Percentiles rank a stretch among this genome's conserved stretches.
Evolutionary conservation across 139 green algal species (phyloP).

Genomic region (Chlorella sp.): DNA sequence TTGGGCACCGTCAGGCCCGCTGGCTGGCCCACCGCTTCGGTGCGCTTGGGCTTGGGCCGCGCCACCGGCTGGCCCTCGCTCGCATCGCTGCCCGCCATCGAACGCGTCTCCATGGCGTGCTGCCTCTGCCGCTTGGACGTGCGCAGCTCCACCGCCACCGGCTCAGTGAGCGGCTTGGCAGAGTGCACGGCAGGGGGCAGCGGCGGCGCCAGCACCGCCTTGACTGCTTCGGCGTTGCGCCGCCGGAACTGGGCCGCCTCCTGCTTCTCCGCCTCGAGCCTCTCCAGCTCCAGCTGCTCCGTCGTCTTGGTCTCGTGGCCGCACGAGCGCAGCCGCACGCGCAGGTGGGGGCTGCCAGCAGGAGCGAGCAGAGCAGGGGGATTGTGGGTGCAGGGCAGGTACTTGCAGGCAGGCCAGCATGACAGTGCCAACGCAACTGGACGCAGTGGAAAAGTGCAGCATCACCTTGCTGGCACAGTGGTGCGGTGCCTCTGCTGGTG

Average conservation of each 20-base stretch:
- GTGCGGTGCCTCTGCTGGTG: neutral
- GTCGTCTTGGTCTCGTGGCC: constrained; percentile 43
- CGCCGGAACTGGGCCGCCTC: constrained; percentile 23
- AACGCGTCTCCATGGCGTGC: constrained; percentile 34
- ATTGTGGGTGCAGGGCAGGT: neutral
- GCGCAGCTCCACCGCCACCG: constrained; percentile 31
- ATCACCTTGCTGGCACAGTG: neutral
- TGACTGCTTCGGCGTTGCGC: constrained; percentile 40
- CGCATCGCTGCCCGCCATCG: constrained; percentile 11
- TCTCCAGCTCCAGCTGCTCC: constrained; percentile 59
- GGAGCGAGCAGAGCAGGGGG: neutral
- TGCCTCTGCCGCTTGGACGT: constrained; percentile 48
- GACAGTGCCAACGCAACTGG: neutral
- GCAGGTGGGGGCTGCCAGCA: constrained; percentile 16
- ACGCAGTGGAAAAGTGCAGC: neutral
- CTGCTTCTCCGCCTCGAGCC: constrained; percentile 29
- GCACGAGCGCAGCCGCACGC: constrained; percentile 11
- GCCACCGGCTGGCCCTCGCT: neutral
- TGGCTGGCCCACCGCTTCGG: no score
- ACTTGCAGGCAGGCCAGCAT: neutral
- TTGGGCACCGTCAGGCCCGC: constrained; percentile 11
- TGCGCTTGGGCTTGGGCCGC: no score
- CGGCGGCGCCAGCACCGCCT: constrained; percentile 28
- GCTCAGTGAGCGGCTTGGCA: constrained; percentile 42
- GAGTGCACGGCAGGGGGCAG: constrained; percentile 12